These are phyloP conservation scores for Xylaria sp. DNA, from an alignment of 2,329 filamentous ascomycete genomes.

Conservation along the genomic window DNA sequence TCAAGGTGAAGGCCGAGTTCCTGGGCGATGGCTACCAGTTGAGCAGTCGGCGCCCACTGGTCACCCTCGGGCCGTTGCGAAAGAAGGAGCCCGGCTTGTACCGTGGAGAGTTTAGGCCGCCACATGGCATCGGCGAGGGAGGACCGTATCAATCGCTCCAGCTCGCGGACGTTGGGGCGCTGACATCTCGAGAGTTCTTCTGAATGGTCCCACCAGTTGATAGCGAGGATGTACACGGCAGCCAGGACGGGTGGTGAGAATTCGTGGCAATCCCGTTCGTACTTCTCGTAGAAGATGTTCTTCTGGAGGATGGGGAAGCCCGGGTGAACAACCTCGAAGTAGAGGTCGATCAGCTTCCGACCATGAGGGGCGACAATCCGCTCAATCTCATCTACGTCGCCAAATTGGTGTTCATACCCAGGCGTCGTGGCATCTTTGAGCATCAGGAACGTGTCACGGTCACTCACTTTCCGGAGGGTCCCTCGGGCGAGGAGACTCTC, in stretches of 20 bases:
- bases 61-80: constrained; percentile 78
- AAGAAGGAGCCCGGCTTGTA: constrained; percentile 77
- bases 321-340: constrained; percentile 81
- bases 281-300: constrained; percentile 78
- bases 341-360: constrained; percentile 77
- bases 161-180: constrained; percentile 72
- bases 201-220: constrained; percentile 86
- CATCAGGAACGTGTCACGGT: constrained; percentile 79
- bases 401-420: constrained; percentile 71
- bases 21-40: constrained; percentile 84
- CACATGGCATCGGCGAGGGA: constrained; percentile 79
- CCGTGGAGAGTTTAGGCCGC: constrained; percentile 79
- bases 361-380: constrained; percentile 77
- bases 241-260: constrained; percentile 79
- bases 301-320: constrained; percentile 85
- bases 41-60: constrained; percentile 84
- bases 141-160: constrained; percentile 75
- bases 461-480: constrained; percentile 75
- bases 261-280: constrained; percentile 72
- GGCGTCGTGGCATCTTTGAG: constrained; percentile 75
- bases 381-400: constrained; percentile 76
- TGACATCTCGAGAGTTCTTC: constrained; percentile 67
- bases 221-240: constrained; percentile 81
- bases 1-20: constrained; percentile 89
- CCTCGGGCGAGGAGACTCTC: constrained; percentile 75